Percentiles rank a stretch among this genome's conserved stretches.
Evolutionary conservation across 108 stramenopile species (phyloP).

Genomic region (Poteriospumella lacustris): DNA sequence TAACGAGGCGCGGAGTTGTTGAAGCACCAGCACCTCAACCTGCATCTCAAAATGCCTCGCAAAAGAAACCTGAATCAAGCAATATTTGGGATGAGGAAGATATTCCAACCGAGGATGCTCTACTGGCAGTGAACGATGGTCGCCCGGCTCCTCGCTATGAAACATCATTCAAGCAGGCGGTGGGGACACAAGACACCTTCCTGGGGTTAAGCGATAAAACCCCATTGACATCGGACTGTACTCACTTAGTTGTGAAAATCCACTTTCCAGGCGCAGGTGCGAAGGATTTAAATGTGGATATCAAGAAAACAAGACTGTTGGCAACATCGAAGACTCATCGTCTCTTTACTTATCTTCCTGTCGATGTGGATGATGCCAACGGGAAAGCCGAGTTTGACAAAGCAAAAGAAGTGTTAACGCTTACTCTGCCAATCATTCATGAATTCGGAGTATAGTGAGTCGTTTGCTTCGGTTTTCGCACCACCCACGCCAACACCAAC

Average conservation of each 20-base stretch:
- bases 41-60: not conserved
- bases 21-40: not conserved
- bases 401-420: conserved; percentile 34
- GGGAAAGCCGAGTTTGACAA: conserved; percentile 43
- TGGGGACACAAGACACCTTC: conserved; percentile 46
- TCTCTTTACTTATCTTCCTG: conserved; percentile 39
- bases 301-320: conserved; percentile 29
- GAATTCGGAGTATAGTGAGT: no score
- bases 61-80: conserved; percentile 22
- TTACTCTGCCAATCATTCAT: conserved; percentile 41
- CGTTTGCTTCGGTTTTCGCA: no score
- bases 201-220: conserved; percentile 47
- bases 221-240: conserved; percentile 40
- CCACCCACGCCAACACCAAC: no score
- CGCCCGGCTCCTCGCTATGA: conserved; percentile 45
- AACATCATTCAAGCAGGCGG: conserved; percentile 44
- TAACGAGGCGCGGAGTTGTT: not conserved
- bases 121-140: conserved; percentile 31
- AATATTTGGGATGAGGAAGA: conserved; percentile 41
- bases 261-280: conserved; percentile 36
- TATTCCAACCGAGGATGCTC: conserved; percentile 28
- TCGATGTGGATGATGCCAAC: conserved; percentile 39
- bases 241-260: conserved; percentile 45
- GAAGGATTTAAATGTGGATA: conserved; percentile 43
- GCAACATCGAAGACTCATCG: conserved; percentile 34